phyloP scores from a whole-genome alignment of 169 alveolate genomes.

The Sarcocystis neurona region DNA sequence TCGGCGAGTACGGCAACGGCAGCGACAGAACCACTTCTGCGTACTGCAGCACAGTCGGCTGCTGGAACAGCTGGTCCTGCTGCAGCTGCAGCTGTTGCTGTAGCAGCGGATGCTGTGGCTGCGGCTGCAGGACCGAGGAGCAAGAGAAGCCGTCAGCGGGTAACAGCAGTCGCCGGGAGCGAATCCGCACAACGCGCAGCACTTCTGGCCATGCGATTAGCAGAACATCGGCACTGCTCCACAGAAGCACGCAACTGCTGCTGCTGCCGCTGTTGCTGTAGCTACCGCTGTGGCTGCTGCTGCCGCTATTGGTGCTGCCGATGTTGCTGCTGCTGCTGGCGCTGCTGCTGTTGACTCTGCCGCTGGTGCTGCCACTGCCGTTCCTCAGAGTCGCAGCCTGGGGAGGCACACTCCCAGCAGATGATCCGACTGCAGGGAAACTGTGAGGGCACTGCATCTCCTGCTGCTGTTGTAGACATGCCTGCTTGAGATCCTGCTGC shows the following conservation, averaged over 20 bases:
- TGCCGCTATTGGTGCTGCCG: too few species aligned
- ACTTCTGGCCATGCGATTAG: conserved; percentile 1
- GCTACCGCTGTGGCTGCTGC: too few species aligned
- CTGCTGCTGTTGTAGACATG: not conserved
- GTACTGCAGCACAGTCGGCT: not conserved
- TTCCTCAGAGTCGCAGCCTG: too few species aligned
- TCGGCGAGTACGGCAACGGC: not conserved
- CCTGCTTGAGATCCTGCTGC: not conserved
- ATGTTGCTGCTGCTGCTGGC: not conserved
- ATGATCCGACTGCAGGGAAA: too few species aligned
- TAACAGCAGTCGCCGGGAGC: not conserved
- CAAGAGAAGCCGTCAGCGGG: not conserved
- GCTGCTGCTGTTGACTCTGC: too few species aligned
- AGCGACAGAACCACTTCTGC: conserved; percentile 9
- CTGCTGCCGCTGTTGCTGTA: too few species aligned
- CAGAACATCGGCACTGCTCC: conserved; percentile 17
- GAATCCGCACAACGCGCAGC: conserved; percentile 15
- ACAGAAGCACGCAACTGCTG: not conserved
- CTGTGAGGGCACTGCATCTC: not conserved
- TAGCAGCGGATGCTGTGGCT: not conserved
- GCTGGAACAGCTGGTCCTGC: not conserved
- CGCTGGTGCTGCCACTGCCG: too few species aligned
- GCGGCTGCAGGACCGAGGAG: not conserved
- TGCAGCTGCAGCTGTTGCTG: not conserved
- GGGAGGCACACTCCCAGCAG: too few species aligned